Percentiles rank a stretch among this genome's conserved stretches.
Conservation (phyloP, 2,329 filamentous ascomycete genomes). For the Alternaria arborescens region DNA sequence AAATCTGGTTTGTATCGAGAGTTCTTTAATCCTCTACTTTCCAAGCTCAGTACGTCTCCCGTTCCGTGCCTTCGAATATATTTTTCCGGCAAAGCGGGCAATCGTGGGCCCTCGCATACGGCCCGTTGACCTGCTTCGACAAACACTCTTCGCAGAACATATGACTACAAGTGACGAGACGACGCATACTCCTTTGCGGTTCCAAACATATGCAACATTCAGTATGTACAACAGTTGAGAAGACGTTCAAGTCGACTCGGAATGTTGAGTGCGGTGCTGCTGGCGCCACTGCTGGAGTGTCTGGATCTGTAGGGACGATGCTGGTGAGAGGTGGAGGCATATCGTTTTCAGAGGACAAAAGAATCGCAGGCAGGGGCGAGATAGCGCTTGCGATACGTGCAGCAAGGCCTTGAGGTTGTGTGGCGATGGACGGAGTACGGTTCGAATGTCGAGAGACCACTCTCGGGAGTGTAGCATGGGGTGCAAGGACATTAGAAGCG, state of each 20-base stretch:
- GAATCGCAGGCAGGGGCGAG: not conserved
- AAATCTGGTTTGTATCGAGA: not conserved
- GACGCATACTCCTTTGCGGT: slow-evolving; percentile 8
- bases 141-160: slow-evolving; percentile 9
- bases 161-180: slow-evolving; percentile 4
- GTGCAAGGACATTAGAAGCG: not conserved
- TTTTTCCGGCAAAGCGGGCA: slow-evolving; percentile 10
- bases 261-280: not conserved
- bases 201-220: slow-evolving; percentile 11
- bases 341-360: not conserved
- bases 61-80: not conserved
- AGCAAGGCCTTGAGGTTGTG: not conserved
- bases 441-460: not conserved
- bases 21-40: not conserved
- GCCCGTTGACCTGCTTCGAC: slow-evolving; percentile 1
- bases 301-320: not conserved
- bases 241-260: not conserved
- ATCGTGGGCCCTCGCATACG: not conserved
- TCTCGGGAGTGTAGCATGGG: not conserved
- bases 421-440: not conserved
- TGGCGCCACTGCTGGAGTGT: not conserved
- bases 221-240: slow-evolving; percentile 5
- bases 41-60: not conserved
- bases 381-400: slow-evolving; percentile 4
- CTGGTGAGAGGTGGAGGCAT: not conserved